Evolutionary conservation across 1,284 basidiomycete genomes (phyloP).

Genomic region (Somion occarium): DNA sequence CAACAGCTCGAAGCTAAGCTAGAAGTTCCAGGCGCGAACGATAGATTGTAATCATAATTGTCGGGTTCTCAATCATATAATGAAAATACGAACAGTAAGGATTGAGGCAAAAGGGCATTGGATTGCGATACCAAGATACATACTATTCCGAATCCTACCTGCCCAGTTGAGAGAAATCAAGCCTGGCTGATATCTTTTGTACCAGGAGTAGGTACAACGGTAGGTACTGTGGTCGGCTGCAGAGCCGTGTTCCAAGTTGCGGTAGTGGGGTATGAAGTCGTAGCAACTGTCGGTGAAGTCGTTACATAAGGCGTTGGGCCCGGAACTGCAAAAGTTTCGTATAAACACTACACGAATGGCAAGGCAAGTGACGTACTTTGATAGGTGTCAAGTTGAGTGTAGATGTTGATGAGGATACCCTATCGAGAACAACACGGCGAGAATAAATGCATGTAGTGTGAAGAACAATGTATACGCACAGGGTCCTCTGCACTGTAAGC

Average conservation of each 20-base stretch:
- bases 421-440: neutral
- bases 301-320: constrained; percentile 34
- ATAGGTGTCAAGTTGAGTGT: constrained; percentile 4
- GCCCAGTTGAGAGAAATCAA: neutral
- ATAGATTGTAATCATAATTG: no score
- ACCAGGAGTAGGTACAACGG: constrained; percentile 16
- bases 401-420: constrained; percentile 10
- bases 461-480: constrained; percentile 8
- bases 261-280: constrained; percentile 28
- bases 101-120: no score
- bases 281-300: constrained; percentile 25
- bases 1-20: no score
- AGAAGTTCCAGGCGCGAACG: no score
- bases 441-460: neutral
- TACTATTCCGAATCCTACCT: no score
- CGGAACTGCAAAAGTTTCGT: constrained; percentile 33
- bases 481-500: constrained; percentile 41
- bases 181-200: neutral
- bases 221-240: constrained; percentile 28
- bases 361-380: constrained; percentile 22
- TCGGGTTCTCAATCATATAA: no score
- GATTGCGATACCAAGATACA: no score
- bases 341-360: neutral
- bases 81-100: no score
- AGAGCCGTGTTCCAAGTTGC: constrained; percentile 30